Evolutionary conservation across 2,329 filamentous ascomycete species (phyloP).

Genomic region (Diaporthe sp.): DNA sequence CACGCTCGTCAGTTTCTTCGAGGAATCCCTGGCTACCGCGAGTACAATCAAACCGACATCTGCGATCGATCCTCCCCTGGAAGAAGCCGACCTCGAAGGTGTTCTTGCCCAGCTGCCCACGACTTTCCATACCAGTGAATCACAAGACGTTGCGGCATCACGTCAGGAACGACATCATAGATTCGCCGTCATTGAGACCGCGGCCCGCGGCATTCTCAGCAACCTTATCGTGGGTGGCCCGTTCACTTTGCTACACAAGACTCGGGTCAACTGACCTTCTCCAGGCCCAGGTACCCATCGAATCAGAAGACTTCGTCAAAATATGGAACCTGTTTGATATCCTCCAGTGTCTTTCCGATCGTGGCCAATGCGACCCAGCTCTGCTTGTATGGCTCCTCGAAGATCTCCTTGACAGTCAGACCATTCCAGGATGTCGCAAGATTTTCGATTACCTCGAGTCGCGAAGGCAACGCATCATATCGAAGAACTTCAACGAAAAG

Average conservation of each 20-base stretch:
- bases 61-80: conserved; percentile 80
- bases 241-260: conserved; percentile 34
- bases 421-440: conserved; percentile 88
- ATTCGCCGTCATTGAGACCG: conserved; percentile 83
- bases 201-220: conserved; percentile 85
- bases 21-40: conserved; percentile 70
- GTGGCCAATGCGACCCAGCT: conserved; percentile 81
- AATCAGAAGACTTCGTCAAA: conserved; percentile 81
- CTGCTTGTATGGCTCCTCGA: conserved; percentile 93
- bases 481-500: conserved; percentile 84
- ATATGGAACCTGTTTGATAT: conserved; percentile 97
- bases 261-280: conserved; percentile 48
- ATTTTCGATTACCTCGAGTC: conserved; percentile 98
- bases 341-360: conserved; percentile 87
- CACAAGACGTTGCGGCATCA: conserved; percentile 45
- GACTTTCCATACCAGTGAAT: conserved; percentile 48
- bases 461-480: conserved; percentile 86
- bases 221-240: conserved; percentile 75
- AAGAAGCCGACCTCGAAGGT: conserved; percentile 73
- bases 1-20: conserved; percentile 66
- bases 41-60: conserved; percentile 68
- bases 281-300: conserved; percentile 80
- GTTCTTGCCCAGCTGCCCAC: conserved; percentile 55
- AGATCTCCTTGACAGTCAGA: conserved; percentile 95
- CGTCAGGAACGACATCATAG: conserved; percentile 59